These are phyloP conservation scores for Fusarium tjaetaba DNA, from an alignment of 2,329 filamentous ascomycete genomes.

Conservation along the genomic window DNA sequence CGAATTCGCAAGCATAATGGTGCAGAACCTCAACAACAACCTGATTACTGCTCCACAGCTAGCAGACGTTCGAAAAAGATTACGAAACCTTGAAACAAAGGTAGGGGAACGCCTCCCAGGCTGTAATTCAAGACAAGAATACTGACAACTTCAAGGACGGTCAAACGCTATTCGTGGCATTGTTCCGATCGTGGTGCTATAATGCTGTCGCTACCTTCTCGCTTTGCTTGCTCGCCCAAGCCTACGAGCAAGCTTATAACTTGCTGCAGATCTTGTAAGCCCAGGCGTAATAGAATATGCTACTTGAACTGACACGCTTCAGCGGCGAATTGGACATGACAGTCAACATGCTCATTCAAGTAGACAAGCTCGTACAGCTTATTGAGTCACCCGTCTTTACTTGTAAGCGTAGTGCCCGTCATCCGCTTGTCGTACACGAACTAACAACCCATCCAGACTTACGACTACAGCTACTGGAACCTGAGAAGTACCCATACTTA, in stretches of 20 bases:
- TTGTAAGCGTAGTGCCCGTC: slow-evolving; percentile 66
- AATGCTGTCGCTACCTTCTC: slow-evolving; percentile 98
- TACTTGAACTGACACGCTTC: not conserved
- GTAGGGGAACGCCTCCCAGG: slow-evolving; percentile 50
- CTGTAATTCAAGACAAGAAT: not conserved
- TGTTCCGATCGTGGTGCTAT: slow-evolving; percentile 98
- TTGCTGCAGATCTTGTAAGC: slow-evolving; percentile 91
- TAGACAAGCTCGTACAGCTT: slow-evolving; percentile 96
- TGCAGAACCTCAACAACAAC: slow-evolving; percentile 99
- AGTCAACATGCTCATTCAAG: slow-evolving; percentile 97
- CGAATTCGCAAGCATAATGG: slow-evolving; percentile 99
- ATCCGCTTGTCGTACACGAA: not conserved
- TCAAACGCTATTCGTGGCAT: slow-evolving; percentile 91
- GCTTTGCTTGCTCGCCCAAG: slow-evolving; percentile 91
- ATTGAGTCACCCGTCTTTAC: slow-evolving; percentile 98
- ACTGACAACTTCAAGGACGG: slow-evolving; percentile 71
- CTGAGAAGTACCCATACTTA: slow-evolving; percentile 91
- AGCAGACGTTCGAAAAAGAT: slow-evolving; percentile 85
- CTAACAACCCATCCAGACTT: slow-evolving; percentile 68
- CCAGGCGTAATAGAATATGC: not conserved
- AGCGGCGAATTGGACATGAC: slow-evolving; percentile 98
- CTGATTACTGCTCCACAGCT: slow-evolving; percentile 96
- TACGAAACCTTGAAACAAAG: slow-evolving; percentile 90
- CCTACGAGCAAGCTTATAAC: slow-evolving; percentile 98
- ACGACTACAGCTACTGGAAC: slow-evolving; percentile 92